Evolutionary conservation across 768 basidiomycete genomes (phyloP), one percentile per base, ranked within the genome.

Genomic region (Naganishia kalamii): DNA sequence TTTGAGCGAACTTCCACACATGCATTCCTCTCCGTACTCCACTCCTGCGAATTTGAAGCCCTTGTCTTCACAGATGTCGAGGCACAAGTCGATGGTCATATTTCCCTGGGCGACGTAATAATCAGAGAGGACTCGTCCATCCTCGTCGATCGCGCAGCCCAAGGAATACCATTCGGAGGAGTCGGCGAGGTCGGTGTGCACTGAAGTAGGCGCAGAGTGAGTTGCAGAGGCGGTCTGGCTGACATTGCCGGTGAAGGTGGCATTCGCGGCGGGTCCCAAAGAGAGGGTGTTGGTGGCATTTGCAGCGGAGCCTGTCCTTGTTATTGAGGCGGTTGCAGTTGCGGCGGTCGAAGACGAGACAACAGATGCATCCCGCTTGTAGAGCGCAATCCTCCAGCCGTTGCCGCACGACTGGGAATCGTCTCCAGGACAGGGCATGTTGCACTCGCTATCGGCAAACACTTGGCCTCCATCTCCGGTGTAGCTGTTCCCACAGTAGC

Each of bases 1-100:
- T 17, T 70, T 70, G 25, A 77, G 32, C 23, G 68, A 60, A 52
- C 70, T 71, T 10, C 71, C 74, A 65, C 78, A 79, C 70, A 72
- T 77, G 68, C 78, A 79, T 66, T 79, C 70, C 47, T 72, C 67
- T 27, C 75, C 77, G 66, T 67, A 75, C 63, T 78, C 76, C 46
- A 75, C 67, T 59, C 77, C 78, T 59, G 74, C 76, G 62, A 67
- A 78, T 13, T 65, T 67, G 75, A 68, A 79, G 13, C 76, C 75
- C 43, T 65, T 67, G 49, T 70, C 70, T 57, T 77, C 73, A 66
- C 78, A 79, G 43, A 65, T 44, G 6, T 68, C 60, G 12, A 76
- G 67, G 69, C 78, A 79, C 48, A 19, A 50, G 68, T 79, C 77
- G 63, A 75, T 68, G 32, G 78, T 77, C 68, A 79, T 68, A 48